Evolutionary conservation across 1,284 basidiomycete genomes (phyloP), one percentile per base, ranked within the genome.

Genomic region (Ustilago nuda): DNA sequence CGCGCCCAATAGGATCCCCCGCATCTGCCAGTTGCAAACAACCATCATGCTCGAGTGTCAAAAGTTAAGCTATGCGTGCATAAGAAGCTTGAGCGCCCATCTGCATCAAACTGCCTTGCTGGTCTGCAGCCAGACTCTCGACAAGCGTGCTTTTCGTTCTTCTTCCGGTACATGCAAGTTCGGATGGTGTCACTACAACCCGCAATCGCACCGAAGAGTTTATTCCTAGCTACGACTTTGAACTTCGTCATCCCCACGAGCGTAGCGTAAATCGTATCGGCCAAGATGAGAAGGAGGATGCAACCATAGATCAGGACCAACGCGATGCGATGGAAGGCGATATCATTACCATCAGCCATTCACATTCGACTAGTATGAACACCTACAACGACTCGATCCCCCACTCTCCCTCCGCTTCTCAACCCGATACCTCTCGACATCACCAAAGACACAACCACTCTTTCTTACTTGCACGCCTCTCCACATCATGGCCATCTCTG

Each of bases 291-390:
- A 30, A 57, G 13, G 37, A 36, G 13, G 57, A 46, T 13, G 53
- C 56, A 17, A 35, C 27, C 15, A 36, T 27, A 17, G 56, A 62
- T 8, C 45, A 41, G 4, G 43, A 71, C 32, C 67, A 61, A 36
- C 45, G 61, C 35, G 66, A 68, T 9, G 65, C 58, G 9, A 51
- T 43, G 56, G 67, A 70, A 37, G 70, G 70, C 37, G 70, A 72
- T 33, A 57, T 72, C 5, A 56, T 72, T 36, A 72, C 65, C 13
- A 53, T 72, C 37, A 63, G 60, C 37, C 65, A 72, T 35, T 72
- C 70, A 6, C 70, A 67, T 12, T 56, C 70, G 19, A 72, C 70
- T 35, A 60, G 56, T 41, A 56, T 72, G 46, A 56, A 58, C 54
- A 52, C 61, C 35, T 56, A 64, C 50, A 46, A 13, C 55, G 37